Base-by-base conservation (phyloP, 306 rosid genomes). In the Cicer judaicum region DNA sequence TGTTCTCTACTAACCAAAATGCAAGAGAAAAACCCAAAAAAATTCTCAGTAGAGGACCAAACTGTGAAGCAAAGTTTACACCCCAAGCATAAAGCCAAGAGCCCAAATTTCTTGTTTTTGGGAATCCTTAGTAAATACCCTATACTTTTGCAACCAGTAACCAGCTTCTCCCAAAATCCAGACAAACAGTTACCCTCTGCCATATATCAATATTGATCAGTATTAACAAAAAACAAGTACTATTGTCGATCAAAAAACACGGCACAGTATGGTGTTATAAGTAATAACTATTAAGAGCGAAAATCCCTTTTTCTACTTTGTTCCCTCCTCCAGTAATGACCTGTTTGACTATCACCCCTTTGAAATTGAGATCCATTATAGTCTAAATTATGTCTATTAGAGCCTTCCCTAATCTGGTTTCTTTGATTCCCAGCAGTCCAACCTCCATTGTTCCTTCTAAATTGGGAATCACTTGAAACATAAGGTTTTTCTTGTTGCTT, bases 291-390 rank as follows among this genome's bases (percentile, higher is more conserved):
- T 77, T 69, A 78, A 43, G 19, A 49, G 43, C 68, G 21, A 49
- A 84, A 89, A 70, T 72, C 77, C 83, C 87, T 81, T 84, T 80
- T 84, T 63, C 66, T 82, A 34, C 84, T 68, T 60, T 70, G 77
- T 34, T 64, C 89, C 75, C 85, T 75, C 72, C 84, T 79, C 90
- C 85, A 76, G 77, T 67, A 18, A 49, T 76, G 68, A 53, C 71
- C 83, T 5, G 76, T 78, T 81, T 81, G 86, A 72, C 54, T 67
- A 38, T 79, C 80, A 49, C 79, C 82, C 60, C 85, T 81, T 73
- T 47, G 86, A 78, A 69, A 78, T 53, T 85, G 84, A 68, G 84
- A 79, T 68, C 80, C 75, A 72, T 69, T 75, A 50, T 75, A 62
- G 24, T 81, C 85, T 2, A 40, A 40, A 41, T 47, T 36, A 60